These are phyloP conservation scores for Solanum chacoense DNA, from an alignment of 305 asterid genomes.

Conservation along the genomic window DNA sequence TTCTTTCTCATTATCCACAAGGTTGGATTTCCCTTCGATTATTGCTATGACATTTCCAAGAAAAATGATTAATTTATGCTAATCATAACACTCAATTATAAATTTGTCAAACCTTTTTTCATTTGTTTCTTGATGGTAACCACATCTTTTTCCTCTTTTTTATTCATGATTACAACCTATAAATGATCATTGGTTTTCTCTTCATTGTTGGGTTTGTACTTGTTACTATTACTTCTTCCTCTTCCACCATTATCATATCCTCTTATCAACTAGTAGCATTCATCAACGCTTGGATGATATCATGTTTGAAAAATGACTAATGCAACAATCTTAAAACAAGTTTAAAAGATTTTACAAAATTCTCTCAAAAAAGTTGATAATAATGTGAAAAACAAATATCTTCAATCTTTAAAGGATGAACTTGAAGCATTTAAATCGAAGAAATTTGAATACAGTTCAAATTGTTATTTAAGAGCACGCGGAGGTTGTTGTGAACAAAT, in stretches of 20 bases:
- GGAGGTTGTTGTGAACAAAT: neutral
- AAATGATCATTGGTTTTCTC: neutral
- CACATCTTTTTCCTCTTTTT: neutral
- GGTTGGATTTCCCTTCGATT: neutral
- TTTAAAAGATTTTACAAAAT: neutral
- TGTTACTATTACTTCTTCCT: neutral
- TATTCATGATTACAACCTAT: neutral
- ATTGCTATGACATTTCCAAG: neutral
- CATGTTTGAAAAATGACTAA: neutral
- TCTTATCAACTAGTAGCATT: neutral
- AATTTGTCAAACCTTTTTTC: neutral
- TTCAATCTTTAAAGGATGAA: neutral
- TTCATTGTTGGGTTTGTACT: neutral
- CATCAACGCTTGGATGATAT: neutral
- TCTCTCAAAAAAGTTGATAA: neutral
- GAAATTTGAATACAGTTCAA: neutral
- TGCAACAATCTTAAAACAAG: neutral
- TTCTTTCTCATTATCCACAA: neutral
- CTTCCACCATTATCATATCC: neutral
- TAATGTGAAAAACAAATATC: neutral
- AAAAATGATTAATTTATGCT: neutral
- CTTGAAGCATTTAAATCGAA: neutral
- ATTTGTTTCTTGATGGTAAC: neutral
- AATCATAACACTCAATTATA: neutral
- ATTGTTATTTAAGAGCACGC: neutral